A percentile compares a stretch with the other conserved stretches of the same genome.
Evolutionary conservation across 1,284 basidiomycete species (phyloP).

Genomic region (Apiotrichum porosum): DNA sequence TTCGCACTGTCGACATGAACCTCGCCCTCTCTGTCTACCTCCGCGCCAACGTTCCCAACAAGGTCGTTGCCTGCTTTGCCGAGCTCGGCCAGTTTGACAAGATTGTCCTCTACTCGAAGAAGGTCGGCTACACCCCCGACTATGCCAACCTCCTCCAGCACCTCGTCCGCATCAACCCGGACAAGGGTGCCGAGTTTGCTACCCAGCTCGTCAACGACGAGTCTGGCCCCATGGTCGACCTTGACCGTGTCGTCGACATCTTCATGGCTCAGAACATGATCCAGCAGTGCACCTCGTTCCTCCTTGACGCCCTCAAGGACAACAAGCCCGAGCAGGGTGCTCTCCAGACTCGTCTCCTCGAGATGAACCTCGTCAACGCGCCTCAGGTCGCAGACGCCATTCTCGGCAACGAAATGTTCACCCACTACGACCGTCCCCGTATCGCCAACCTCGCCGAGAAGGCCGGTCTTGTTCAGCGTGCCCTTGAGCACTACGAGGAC

Average conservation of each 20-base stretch:
- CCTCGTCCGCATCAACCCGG: constrained; percentile 92
- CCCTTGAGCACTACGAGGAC: constrained; percentile 97
- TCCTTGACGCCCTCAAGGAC: constrained; percentile 98
- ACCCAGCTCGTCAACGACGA: constrained; percentile 94
- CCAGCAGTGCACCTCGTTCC: constrained; percentile 96
- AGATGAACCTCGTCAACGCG: constrained; percentile 97
- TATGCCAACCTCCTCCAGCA: constrained; percentile 95
- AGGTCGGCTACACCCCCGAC: constrained; percentile 91
- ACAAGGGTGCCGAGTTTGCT: constrained; percentile 98
- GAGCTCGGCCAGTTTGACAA: constrained; percentile 99
- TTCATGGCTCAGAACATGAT: constrained; percentile 99
- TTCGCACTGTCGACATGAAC: constrained; percentile 86
- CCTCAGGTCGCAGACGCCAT: constrained; percentile 99
- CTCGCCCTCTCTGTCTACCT: constrained; percentile 98
- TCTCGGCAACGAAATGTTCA: constrained; percentile 98
- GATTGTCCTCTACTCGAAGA: constrained; percentile 96
- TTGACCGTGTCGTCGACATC: constrained; percentile 95
- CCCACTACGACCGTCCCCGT: constrained; percentile 91
- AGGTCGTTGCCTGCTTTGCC: constrained; percentile 97
- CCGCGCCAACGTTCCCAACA: constrained; percentile 96
- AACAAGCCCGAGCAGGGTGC: constrained; percentile 97
- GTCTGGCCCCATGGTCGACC: constrained; percentile 82
- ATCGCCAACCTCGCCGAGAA: constrained; percentile 99
- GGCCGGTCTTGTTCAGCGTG: constrained; percentile 91
- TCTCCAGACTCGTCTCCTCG: constrained; percentile 90